A percentile compares a stretch with the other conserved stretches of the same genome.
Conservation (phyloP, 768 basidiomycete genomes). For the Serendipita sp. region DNA sequence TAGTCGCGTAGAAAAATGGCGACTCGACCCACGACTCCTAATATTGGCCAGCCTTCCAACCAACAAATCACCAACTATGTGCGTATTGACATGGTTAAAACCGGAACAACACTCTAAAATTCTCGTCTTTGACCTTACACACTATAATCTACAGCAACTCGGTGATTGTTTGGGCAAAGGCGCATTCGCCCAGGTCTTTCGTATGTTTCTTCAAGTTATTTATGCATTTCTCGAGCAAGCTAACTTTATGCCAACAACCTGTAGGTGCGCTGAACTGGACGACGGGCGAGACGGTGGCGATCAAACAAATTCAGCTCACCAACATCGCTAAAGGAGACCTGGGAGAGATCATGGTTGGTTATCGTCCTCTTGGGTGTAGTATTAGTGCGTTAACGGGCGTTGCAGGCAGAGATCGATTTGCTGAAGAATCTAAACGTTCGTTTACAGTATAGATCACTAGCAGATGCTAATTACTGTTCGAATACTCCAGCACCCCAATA, state of each 20-base stretch:
- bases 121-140: not conserved
- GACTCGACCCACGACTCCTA: not conserved
- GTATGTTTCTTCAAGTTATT: slow-evolving; percentile 29
- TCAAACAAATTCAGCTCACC: slow-evolving; percentile 92
- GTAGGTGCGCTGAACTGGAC: slow-evolving; percentile 83
- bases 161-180: slow-evolving; percentile 94
- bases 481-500: slow-evolving; percentile 65
- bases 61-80: slow-evolving; percentile 10
- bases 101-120: not conserved
- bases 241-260: not conserved
- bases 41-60: not conserved
- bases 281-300: slow-evolving; percentile 94
- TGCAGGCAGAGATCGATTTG: slow-evolving; percentile 87
- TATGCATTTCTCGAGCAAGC: not conserved
- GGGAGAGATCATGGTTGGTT: slow-evolving; percentile 86
- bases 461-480: not conserved
- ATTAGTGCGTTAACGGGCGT: not conserved
- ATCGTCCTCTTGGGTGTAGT: slow-evolving; percentile 11
- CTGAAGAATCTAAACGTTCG: slow-evolving; percentile 90
- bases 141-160: slow-evolving; percentile 51
- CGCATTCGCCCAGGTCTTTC: slow-evolving; percentile 93
- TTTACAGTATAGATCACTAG: not conserved
- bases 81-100: not conserved
- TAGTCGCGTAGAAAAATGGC: not conserved
- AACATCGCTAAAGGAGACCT: slow-evolving; percentile 89